Evolutionary conservation across 108 stramenopile species (phyloP).

Genomic region (Nannochloropsis salina): DNA sequence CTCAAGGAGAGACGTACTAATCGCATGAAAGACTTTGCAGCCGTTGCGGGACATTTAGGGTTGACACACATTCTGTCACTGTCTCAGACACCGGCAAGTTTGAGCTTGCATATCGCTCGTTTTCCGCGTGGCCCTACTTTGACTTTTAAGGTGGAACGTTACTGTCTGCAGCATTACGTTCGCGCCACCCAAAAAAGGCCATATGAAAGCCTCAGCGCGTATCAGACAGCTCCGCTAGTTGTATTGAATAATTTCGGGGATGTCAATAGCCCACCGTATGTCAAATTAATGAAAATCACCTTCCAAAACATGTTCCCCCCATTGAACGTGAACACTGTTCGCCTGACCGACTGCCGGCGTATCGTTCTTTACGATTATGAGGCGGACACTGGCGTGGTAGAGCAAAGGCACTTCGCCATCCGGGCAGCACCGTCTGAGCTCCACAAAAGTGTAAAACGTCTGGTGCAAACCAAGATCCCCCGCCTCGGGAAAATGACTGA

Average conservation of each 20-base stretch:
- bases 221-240: slow-evolving; percentile 59
- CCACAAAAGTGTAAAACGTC: slow-evolving; percentile 73
- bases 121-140: slow-evolving; percentile 89
- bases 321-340: slow-evolving; percentile 87
- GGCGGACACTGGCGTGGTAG: slow-evolving; percentile 52
- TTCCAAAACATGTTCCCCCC: slow-evolving; percentile 99
- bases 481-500: background rate
- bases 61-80: slow-evolving; percentile 86
- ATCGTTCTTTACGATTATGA: slow-evolving; percentile 75
- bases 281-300: slow-evolving; percentile 91
- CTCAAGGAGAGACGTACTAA: slow-evolving; percentile 61
- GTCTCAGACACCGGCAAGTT: slow-evolving; percentile 69
- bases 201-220: slow-evolving; percentile 62
- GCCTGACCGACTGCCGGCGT: slow-evolving; percentile 82
- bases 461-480: slow-evolving; percentile 69
- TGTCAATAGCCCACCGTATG: slow-evolving; percentile 64
- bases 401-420: slow-evolving; percentile 94
- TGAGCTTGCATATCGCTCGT: slow-evolving; percentile 75
- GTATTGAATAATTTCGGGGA: slow-evolving; percentile 99
- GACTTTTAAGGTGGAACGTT: slow-evolving; percentile 79
- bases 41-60: slow-evolving; percentile 72
- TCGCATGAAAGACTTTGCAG: slow-evolving; percentile 60
- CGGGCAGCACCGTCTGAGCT: slow-evolving; percentile 90
- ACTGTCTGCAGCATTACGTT: slow-evolving; percentile 71
- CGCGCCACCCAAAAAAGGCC: slow-evolving; percentile 77